Conservation (phyloP, 306 rosid species). For the Argentina anserina region DNA sequence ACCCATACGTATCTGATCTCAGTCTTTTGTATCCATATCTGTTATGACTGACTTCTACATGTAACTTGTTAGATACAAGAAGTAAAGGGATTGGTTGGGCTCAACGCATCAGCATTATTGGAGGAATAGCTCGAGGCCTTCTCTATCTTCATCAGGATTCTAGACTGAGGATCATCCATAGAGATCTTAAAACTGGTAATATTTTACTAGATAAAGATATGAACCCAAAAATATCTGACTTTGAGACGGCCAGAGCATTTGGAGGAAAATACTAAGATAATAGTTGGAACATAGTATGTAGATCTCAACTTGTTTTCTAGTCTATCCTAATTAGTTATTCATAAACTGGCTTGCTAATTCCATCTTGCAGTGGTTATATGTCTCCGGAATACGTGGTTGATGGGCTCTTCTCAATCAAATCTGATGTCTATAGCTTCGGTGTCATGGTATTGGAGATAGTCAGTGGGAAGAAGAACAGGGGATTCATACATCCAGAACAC, state of each 20-base stretch:
- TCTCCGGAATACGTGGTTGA: slow-evolving; percentile 43
- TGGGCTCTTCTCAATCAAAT: slow-evolving; percentile 46
- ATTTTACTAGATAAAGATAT: slow-evolving; percentile 43
- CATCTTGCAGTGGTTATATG: slow-evolving; percentile 45
- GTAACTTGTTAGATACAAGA: neutral
- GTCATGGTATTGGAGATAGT: slow-evolving; percentile 40
- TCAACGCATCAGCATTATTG: slow-evolving; percentile 5
- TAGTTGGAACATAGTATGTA: slow-evolving; percentile 55
- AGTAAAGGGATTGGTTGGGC: slow-evolving; percentile 4
- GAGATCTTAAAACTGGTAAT: slow-evolving; percentile 57
- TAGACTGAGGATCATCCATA: slow-evolving; percentile 44
- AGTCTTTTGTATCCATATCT: neutral
- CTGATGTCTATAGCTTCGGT: slow-evolving; percentile 52
- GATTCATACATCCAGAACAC: slow-evolving; percentile 23
- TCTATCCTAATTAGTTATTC: neutral
- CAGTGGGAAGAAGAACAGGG: slow-evolving; percentile 40
- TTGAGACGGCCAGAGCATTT: slow-evolving; percentile 51
- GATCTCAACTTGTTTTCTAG: neutral
- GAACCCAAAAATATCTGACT: slow-evolving; percentile 65
- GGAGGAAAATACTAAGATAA: slow-evolving; percentile 37
- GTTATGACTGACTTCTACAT: neutral
- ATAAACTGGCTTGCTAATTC: neutral
- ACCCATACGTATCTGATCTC: neutral
- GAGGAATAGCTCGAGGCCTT: slow-evolving; percentile 26
- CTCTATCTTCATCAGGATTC: slow-evolving; percentile 26